A percentile compares a stretch with the other conserved stretches of the same genome.
phyloP scores from a whole-genome alignment of 2,329 filamentous ascomycete species.

The Phialophora expanda region DNA sequence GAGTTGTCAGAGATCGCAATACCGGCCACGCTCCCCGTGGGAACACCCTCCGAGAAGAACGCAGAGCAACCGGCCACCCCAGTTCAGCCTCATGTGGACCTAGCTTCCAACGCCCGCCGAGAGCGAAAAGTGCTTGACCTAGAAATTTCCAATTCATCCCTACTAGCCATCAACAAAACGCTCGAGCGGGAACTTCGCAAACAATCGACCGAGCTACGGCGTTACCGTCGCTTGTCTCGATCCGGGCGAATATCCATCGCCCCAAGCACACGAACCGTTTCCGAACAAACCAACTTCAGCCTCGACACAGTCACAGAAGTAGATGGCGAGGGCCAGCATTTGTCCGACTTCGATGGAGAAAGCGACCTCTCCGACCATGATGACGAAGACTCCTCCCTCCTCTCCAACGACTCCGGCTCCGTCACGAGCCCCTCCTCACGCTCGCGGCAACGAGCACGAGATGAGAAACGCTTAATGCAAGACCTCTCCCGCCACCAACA shows the following conservation, averaged over 20 bases:
- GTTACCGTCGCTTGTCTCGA: conserved; percentile 83
- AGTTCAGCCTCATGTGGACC: conserved; percentile 56
- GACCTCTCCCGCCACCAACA: conserved; percentile 90
- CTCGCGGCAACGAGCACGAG: conserved; percentile 66
- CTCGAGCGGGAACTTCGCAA: conserved; percentile 90
- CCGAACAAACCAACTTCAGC: conserved; percentile 52
- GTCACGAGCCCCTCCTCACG: conserved; percentile 46
- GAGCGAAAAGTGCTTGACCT: conserved; percentile 95
- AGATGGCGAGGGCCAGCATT: conserved; percentile 44
- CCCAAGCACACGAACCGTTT: conserved; percentile 44
- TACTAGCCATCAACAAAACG: conserved; percentile 92
- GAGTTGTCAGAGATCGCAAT: conserved; percentile 28
- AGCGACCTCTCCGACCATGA: conserved; percentile 36
- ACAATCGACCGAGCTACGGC: conserved; percentile 83
- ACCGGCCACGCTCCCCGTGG: not conserved
- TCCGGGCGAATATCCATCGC: conserved; percentile 73
- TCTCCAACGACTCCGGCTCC: conserved; percentile 42
- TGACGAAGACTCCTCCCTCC: conserved; percentile 45
- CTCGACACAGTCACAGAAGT: conserved; percentile 54
- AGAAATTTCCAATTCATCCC: conserved; percentile 93
- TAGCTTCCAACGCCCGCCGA: conserved; percentile 83
- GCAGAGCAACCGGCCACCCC: conserved; percentile 47
- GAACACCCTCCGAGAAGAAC: conserved; percentile 13
- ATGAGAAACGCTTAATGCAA: conserved; percentile 81
- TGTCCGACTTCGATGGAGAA: conserved; percentile 45